Conservation (phyloP, 768 basidiomycete species). For the Coprinopsis strossmayeri region DNA sequence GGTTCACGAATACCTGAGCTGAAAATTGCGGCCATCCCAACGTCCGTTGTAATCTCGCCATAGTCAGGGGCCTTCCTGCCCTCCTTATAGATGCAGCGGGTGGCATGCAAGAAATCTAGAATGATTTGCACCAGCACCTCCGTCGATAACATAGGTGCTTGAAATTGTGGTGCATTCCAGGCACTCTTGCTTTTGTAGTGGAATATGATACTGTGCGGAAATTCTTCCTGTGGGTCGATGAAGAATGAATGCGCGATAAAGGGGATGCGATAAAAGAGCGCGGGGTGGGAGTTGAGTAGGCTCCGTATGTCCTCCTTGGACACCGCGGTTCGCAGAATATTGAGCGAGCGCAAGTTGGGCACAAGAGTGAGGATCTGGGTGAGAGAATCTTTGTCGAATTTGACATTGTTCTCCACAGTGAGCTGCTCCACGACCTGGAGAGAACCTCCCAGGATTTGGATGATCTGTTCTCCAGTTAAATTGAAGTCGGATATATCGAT, state of each 20-base stretch:
- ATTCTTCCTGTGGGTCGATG: not conserved
- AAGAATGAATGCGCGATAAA: not conserved
- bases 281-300: not conserved
- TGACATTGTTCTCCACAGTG: not conserved
- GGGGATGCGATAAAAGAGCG: not conserved
- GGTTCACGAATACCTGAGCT: not conserved
- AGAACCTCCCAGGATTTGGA: not conserved
- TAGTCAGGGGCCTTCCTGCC: too few relatives aligned
- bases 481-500: not conserved
- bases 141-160: not conserved
- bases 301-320: not conserved
- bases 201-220: not conserved
- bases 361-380: not conserved
- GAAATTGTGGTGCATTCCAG: not conserved
- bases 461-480: slow-evolving; percentile 4
- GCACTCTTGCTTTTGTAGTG: not conserved
- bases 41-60: not conserved
- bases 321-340: not conserved
- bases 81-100: not conserved
- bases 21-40: not conserved
- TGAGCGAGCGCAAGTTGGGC: not conserved
- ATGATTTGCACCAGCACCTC: not conserved
- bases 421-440: not conserved
- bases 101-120: not conserved
- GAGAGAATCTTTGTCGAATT: not conserved